Base-by-base conservation (phyloP, 345 rosid species). In the Gossypium thurberi region DNA sequence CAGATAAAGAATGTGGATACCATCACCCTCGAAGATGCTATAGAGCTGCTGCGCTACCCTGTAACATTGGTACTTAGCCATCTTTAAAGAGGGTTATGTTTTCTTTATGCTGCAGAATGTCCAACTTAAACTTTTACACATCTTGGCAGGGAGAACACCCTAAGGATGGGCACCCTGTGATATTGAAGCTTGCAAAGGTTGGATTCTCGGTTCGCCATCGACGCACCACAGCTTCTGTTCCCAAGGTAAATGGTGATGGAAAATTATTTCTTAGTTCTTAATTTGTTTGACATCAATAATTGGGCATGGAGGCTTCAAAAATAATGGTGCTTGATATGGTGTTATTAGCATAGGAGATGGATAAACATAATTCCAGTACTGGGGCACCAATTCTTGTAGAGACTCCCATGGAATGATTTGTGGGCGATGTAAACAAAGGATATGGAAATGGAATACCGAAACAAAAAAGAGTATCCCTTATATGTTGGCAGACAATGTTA, bases 91-190 rank as follows among this genome's bases (percentile, higher is more conserved):
- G 17, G 17, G 20, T 72, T 33, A 9, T 58, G 37, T 76, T 40
- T n/a, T 46, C 25, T 81, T 17, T 4, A 59, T 65, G 37, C 50
- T 76, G 56, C 61, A 40, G 73, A 65, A 17, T 76, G 80, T 71
- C 59, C 48, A 62, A 51, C 70, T 60, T 42, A 48, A 47, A 48
- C 48, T 48, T 74, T 60, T 72, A 3, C n/a, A 75, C 77, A 48
- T 76, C 53, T 81, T 60, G 60, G 69, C 81, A 93, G 98, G 98
- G 98, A 61, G 82, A 78, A 71, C 96, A 95, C 77, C 97, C 97
- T 8, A 76, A 85, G 81, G 99, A 95, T 81, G 91, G 94, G 56
- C 85, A 85, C 46, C 93, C 97, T 23, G 90, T 92, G 69, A 69
- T 83, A 26, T 50, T 95, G 76, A 92, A 84, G 82, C 86, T 87